Conservation (phyloP, 2,329 filamentous ascomycete genomes). For the Colletotrichum trifolii region DNA sequence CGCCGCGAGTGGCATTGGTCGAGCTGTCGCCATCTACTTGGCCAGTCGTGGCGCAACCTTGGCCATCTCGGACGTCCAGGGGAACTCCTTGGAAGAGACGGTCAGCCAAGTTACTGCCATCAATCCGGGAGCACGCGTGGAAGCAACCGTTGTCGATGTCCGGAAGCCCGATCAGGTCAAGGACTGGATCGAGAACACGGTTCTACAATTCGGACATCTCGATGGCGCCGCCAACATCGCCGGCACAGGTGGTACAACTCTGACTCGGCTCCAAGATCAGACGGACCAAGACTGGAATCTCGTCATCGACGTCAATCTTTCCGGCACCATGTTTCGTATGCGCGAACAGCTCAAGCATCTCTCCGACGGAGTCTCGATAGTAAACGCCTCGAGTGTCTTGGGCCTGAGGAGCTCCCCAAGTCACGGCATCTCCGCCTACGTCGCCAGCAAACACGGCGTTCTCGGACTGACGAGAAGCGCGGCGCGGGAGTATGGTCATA, state of each 20-base stretch:
- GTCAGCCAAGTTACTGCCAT: slow-evolving; percentile 11
- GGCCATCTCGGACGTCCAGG: slow-evolving; percentile 59
- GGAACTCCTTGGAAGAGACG: slow-evolving; percentile 43
- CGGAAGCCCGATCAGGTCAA: slow-evolving; percentile 44
- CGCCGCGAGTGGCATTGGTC: slow-evolving; percentile 59
- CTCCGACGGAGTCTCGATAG: slow-evolving; percentile 53
- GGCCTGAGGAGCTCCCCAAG: neutral
- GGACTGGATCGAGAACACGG: slow-evolving; percentile 47
- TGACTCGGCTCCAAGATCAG: slow-evolving; percentile 38
- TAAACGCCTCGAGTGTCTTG: slow-evolving; percentile 48
- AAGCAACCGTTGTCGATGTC: slow-evolving; percentile 42
- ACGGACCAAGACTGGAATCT: slow-evolving; percentile 41
- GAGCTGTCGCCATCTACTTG: slow-evolving; percentile 56
- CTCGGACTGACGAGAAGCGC: slow-evolving; percentile 10
- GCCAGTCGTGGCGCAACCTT: slow-evolving; percentile 55
- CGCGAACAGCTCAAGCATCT: slow-evolving; percentile 47
- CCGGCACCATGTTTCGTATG: slow-evolving; percentile 44
- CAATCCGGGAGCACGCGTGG: slow-evolving; percentile 3
- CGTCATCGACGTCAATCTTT: slow-evolving; percentile 42
- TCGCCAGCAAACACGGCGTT: slow-evolving; percentile 15
- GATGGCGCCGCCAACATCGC: slow-evolving; percentile 53
- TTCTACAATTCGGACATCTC: slow-evolving; percentile 44
- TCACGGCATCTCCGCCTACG: neutral
- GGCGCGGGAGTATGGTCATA: slow-evolving; percentile 10
- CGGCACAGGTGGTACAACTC: slow-evolving; percentile 43